Evolutionary conservation across 441 rosid genomes (phyloP).

Genomic region (Populus hybrid): DNA sequence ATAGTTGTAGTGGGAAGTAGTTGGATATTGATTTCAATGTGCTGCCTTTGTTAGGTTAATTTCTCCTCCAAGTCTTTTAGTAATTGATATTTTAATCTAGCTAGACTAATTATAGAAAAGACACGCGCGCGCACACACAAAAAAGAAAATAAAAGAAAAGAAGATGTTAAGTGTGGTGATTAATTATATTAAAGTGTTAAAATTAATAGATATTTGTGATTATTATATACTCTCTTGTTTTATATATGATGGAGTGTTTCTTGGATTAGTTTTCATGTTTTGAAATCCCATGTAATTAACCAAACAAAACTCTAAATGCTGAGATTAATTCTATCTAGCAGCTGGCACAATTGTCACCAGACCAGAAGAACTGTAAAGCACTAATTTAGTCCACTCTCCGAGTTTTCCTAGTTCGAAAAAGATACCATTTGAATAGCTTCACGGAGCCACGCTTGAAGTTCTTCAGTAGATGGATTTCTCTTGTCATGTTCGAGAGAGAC

Average conservation of each 20-base stretch:
- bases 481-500: neutral
- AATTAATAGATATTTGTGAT: neutral
- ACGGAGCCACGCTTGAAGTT: neutral
- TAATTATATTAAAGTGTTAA: neutral
- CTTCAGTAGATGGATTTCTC: neutral
- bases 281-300: neutral
- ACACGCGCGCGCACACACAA: too few species aligned
- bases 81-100: neutral
- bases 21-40: neutral
- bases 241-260: neutral
- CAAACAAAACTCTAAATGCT: neutral
- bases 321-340: neutral
- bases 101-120: neutral
- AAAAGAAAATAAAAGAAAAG: too few species aligned
- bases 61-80: neutral
- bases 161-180: neutral
- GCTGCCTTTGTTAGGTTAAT: neutral
- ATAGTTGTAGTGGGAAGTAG: constrained; percentile 1
- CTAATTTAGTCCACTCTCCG: neutral
- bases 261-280: neutral
- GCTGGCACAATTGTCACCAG: neutral
- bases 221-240: neutral
- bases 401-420: neutral
- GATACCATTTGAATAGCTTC: neutral
- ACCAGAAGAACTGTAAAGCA: neutral